phyloP scores from a whole-genome alignment of 495 filamentous ascomycete species.

The Xylaria sp. region DNA sequence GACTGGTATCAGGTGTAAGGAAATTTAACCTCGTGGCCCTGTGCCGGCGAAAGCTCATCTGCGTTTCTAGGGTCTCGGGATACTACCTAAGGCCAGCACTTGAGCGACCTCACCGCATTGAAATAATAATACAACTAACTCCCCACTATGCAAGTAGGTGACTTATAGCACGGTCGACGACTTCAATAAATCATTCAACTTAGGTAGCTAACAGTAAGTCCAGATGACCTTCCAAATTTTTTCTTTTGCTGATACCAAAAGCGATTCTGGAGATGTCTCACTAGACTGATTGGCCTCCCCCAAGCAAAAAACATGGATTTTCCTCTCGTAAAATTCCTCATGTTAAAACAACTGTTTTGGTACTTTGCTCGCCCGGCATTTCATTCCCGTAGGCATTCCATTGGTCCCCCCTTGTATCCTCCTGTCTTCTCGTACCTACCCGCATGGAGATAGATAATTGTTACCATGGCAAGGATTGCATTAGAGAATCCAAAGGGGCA shows the following conservation, averaged over 20 bases:
- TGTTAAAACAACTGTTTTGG: not conserved
- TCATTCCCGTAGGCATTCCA: no score
- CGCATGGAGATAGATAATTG: not conserved
- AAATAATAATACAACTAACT: not conserved
- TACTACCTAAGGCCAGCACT: not conserved
- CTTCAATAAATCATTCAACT: not conserved
- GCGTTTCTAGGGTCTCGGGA: not conserved
- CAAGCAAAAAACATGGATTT: not conserved
- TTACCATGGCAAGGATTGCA: not conserved
- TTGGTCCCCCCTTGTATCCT: not conserved
- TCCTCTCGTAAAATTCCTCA: not conserved
- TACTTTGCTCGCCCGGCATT: not conserved
- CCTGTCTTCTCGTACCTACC: not conserved
- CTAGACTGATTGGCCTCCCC: not conserved
- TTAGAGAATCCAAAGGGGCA: not conserved
- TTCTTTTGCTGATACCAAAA: not conserved
- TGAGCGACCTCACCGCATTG: not conserved
- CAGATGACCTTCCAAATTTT: not conserved
- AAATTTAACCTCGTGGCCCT: not conserved
- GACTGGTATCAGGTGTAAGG: not conserved
- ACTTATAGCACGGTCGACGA: not conserved
- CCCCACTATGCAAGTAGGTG: not conserved
- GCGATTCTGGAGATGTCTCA: slow-evolving; percentile 3
- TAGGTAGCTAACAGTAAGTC: not conserved
- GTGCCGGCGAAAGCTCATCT: not conserved